phyloP scores from a whole-genome alignment of 768 basidiomycete genomes.

The Tulasnella calospora region DNA sequence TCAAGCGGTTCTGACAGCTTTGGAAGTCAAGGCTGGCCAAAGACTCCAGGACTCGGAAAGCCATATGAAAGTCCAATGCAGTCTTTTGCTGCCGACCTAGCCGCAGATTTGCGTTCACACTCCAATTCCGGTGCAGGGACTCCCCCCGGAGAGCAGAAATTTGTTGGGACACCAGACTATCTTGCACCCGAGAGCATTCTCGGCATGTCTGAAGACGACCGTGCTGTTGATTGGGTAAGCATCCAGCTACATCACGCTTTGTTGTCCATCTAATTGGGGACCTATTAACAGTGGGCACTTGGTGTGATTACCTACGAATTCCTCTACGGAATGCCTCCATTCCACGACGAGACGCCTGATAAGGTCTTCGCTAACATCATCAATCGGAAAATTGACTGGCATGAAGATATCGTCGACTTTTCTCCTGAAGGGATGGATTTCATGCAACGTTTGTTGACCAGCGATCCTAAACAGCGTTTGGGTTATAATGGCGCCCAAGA shows the following conservation, averaged over 20 bases:
- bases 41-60: constrained; percentile 38
- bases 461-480: constrained; percentile 72
- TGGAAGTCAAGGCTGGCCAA: constrained; percentile 48
- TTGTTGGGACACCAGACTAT: constrained; percentile 97
- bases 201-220: constrained; percentile 91
- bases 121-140: constrained; percentile 63
- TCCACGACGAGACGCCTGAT: constrained; percentile 95
- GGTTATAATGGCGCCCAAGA: constrained; percentile 86
- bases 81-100: constrained; percentile 80
- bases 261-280: constrained; percentile 23
- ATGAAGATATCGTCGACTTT: constrained; percentile 86
- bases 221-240: constrained; percentile 91
- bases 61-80: constrained; percentile 72
- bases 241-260: constrained; percentile 25
- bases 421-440: constrained; percentile 85
- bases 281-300: constrained; percentile 77
- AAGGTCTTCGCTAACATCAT: constrained; percentile 98
- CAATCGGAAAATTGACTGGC: constrained; percentile 91
- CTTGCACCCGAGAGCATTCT: constrained; percentile 93
- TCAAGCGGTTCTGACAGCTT: constrained; percentile 79
- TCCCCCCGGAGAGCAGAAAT: constrained; percentile 82
- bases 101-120: constrained; percentile 76
- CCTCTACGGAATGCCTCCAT: constrained; percentile 92
- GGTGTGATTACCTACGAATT: constrained; percentile 99
- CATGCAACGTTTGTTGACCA: constrained; percentile 77